Evolutionary conservation across 2,329 filamentous ascomycete species (phyloP).

Genomic region (Aspergillus uvarum): DNA sequence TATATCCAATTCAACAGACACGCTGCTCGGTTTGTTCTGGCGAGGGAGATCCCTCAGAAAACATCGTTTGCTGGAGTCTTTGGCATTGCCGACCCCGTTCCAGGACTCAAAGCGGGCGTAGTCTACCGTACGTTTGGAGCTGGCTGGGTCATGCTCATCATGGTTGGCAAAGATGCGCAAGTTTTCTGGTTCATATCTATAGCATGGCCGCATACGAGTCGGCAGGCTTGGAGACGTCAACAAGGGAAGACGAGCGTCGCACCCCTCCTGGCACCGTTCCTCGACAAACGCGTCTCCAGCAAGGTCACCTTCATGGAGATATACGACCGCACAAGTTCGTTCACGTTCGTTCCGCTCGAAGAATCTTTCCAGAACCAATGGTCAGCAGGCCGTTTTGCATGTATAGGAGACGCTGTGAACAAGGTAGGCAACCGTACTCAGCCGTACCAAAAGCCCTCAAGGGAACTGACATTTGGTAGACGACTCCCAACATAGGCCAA

Average conservation of each 20-base stretch:
- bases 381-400: conserved; percentile 1
- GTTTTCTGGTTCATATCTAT: conserved; percentile 2
- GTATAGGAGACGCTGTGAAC: conserved; percentile 4
- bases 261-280: background rate
- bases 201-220: background rate
- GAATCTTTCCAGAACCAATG: background rate
- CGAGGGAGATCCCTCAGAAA: background rate
- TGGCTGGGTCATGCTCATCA: conserved; percentile 6
- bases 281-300: background rate
- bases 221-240: background rate
- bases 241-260: background rate
- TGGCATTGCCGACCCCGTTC: conserved; percentile 21
- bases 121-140: background rate
- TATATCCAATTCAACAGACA: background rate
- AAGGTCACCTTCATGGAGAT: background rate
- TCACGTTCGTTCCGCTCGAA: background rate
- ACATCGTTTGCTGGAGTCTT: conserved; percentile 20
- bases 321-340: background rate
- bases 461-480: conserved; percentile 10
- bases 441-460: background rate
- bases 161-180: conserved; percentile 1
- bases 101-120: conserved; percentile 12
- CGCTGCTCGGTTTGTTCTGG: background rate
- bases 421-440: background rate
- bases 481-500: conserved; percentile 37